A percentile compares a stretch with the other conserved stretches of the same genome.
phyloP scores from a whole-genome alignment of 2,329 filamentous ascomycete species.

The Cercospora sp. region DNA sequence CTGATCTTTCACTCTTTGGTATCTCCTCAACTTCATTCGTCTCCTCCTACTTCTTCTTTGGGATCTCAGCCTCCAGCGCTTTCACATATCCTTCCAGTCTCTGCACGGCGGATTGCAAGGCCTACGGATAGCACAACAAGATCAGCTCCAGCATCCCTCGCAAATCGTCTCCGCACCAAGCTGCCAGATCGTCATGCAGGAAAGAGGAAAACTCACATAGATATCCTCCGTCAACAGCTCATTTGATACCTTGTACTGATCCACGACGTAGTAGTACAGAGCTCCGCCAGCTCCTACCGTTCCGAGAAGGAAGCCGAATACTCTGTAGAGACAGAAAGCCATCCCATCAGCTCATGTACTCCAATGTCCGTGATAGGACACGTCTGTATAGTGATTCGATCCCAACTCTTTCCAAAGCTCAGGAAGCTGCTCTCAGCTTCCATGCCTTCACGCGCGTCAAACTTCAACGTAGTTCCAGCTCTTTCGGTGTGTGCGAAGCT shows the following conservation, averaged over 20 bases:
- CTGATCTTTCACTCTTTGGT: neutral
- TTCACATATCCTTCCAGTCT: constrained; percentile 82
- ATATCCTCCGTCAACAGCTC: constrained; percentile 94
- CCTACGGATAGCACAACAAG: constrained; percentile 32
- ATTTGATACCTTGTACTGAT: constrained; percentile 92
- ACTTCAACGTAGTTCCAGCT: neutral
- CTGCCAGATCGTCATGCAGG: too few relatives aligned
- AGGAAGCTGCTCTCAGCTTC: neutral
- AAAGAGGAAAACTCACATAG: constrained; percentile 64
- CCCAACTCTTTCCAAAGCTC: too few relatives aligned
- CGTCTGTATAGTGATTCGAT: too few relatives aligned
- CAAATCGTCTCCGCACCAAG: too few relatives aligned
- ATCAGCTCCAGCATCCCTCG: too few relatives aligned
- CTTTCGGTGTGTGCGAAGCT: neutral
- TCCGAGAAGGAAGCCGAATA: constrained; percentile 90
- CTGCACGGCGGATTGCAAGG: constrained; percentile 83
- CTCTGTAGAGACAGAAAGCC: constrained; percentile 50
- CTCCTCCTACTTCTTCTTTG: constrained; percentile 62
- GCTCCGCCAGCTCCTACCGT: constrained; percentile 74
- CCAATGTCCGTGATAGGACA: too few relatives aligned
- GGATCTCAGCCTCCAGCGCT: constrained; percentile 75
- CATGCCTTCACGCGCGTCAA: too few relatives aligned
- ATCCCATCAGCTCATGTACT: too few relatives aligned
- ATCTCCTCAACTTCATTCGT: neutral
- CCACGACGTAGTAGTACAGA: constrained; percentile 88